phyloP scores from a whole-genome alignment of 2,329 filamentous ascomycete genomes.

The Pyrenophora seminiperda region DNA sequence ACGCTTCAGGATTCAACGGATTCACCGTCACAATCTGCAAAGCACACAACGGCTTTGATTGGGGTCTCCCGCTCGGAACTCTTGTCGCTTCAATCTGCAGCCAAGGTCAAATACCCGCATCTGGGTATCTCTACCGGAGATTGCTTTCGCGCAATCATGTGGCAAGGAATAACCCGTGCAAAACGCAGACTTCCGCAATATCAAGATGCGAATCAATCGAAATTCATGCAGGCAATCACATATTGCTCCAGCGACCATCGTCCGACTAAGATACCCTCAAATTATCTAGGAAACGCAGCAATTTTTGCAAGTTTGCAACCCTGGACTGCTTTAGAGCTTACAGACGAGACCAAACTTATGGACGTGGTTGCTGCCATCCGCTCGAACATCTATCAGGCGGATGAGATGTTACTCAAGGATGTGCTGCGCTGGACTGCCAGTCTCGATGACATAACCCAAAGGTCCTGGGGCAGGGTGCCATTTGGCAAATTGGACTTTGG shows the following conservation, averaged over 20 bases:
- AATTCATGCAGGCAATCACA: slow-evolving; percentile 4
- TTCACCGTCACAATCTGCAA: neutral
- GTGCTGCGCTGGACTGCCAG: slow-evolving; percentile 3
- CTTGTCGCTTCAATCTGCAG: slow-evolving; percentile 2
- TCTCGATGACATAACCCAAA: slow-evolving; percentile 4
- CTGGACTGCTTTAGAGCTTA: slow-evolving; percentile 3
- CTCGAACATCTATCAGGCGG: slow-evolving; percentile 5
- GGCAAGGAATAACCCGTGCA: slow-evolving; percentile 4
- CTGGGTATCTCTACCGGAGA: slow-evolving; percentile 5
- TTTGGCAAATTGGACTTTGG: slow-evolving; percentile 5
- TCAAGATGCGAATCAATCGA: slow-evolving; percentile 1
- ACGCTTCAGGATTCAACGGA: slow-evolving; percentile 2
- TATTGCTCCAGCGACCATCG: slow-evolving; percentile 3
- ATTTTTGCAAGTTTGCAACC: slow-evolving; percentile 2
- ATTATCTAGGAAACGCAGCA: slow-evolving; percentile 4
- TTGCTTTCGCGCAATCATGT: slow-evolving; percentile 6
- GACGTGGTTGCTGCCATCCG: slow-evolving; percentile 5
- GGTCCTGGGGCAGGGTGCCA: slow-evolving; percentile 3
- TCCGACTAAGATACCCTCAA: slow-evolving; percentile 1
- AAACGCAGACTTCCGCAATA: slow-evolving; percentile 1
- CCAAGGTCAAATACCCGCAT: slow-evolving; percentile 4
- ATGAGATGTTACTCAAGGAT: slow-evolving; percentile 3
- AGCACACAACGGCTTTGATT: slow-evolving; percentile 4
- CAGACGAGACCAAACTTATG: neutral
- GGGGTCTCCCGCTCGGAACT: slow-evolving; percentile 3